Evolutionary conservation across 176 grass and related monocot species (phyloP).

Genomic region (Aegilops bicornis): DNA sequence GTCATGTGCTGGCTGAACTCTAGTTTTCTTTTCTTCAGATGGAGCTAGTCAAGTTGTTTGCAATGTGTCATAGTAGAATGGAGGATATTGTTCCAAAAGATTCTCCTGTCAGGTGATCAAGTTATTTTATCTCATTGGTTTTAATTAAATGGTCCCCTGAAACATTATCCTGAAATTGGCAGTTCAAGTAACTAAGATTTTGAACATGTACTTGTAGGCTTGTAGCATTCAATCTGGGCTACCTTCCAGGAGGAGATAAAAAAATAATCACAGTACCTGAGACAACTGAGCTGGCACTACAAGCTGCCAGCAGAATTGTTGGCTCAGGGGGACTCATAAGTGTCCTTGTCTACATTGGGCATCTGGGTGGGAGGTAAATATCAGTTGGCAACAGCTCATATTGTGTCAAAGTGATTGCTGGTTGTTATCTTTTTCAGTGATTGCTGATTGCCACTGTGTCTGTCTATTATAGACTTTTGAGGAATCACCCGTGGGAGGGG

Average conservation of each 20-base stretch:
- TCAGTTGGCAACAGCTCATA: neutral
- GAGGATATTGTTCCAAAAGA: conserved; percentile 77
- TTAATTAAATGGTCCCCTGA: neutral
- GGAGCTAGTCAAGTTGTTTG: conserved; percentile 67
- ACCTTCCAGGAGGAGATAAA: conserved; percentile 91
- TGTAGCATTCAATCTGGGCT: conserved; percentile 91
- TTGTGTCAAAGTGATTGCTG: neutral
- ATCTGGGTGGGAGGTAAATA: conserved; percentile 87
- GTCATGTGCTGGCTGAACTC: neutral
- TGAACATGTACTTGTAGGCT: conserved; percentile 48
- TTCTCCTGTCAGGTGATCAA: conserved; percentile 63
- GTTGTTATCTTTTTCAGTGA: neutral
- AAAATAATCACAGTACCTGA: conserved; percentile 62
- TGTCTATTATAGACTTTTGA: no score
- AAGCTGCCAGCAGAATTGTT: conserved; percentile 74
- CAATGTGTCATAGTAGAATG: conserved; percentile 78
- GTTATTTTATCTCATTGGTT: neutral
- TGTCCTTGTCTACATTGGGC: conserved; percentile 85
- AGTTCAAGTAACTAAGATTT: neutral
- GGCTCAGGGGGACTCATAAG: conserved; percentile 64
- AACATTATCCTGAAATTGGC: neutral
- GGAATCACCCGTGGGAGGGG: no score
- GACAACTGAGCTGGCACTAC: conserved; percentile 72
- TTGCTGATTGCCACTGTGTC: neutral
- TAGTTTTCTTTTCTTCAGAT: conserved; percentile 33